These are phyloP conservation scores for Thielaviopsis populi DNA, from an alignment of 2,329 filamentous ascomycete genomes.

Conservation along the genomic window DNA sequence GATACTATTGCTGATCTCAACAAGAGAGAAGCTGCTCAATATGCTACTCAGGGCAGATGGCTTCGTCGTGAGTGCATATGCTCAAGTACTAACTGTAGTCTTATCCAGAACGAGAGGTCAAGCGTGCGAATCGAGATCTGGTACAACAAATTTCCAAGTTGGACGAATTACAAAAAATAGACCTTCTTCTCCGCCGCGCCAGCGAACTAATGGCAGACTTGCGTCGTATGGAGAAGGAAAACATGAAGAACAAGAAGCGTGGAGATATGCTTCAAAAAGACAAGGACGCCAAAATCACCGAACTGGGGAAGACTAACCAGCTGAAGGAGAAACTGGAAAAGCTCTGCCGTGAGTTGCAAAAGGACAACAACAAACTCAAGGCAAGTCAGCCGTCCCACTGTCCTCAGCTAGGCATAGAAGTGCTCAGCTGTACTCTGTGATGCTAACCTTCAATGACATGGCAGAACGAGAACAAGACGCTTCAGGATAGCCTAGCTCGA, in stretches of 20 bases:
- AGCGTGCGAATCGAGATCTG: conserved; percentile 82
- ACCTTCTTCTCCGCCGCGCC: conserved; percentile 78
- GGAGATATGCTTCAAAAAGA: conserved; percentile 93
- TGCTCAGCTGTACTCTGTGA: not conserved
- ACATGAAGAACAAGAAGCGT: conserved; percentile 89
- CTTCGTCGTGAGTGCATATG: not conserved
- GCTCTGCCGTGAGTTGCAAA: conserved; percentile 80
- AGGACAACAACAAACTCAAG: conserved; percentile 98
- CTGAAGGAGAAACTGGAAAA: conserved; percentile 97
- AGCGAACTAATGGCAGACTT: conserved; percentile 85
- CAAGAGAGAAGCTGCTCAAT: not conserved
- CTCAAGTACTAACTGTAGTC: conserved; percentile 2
- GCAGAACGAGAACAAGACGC: conserved; percentile 81
- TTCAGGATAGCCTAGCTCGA: conserved; percentile 72
- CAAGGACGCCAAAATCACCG: conserved; percentile 75
- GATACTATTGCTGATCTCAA: not conserved
- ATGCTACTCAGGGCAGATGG: not conserved
- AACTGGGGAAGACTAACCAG: conserved; percentile 76
- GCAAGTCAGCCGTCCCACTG: conserved; percentile 30
- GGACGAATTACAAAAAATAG: conserved; percentile 80
- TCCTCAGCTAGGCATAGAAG: not conserved
- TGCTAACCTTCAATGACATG: conserved; percentile 1
- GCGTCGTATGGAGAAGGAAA: conserved; percentile 88
- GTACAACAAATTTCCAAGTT: conserved; percentile 81
- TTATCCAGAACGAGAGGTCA: conserved; percentile 68